Evolutionary conservation across 1,139 yeast species (phyloP).

Genomic region (Tardiomyces depauwii): DNA sequence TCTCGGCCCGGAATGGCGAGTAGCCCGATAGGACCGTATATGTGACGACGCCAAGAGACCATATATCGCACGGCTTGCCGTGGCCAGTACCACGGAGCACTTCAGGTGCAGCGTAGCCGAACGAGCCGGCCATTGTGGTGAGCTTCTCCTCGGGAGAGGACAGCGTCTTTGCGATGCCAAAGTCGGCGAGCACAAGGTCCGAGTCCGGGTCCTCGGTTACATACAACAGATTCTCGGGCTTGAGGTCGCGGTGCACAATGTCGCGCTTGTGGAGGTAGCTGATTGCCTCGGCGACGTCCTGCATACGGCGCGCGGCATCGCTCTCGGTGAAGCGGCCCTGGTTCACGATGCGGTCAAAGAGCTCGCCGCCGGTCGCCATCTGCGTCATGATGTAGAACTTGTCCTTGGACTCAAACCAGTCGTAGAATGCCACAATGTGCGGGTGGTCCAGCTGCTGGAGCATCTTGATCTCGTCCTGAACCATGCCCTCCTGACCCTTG

Average conservation of each 20-base stretch:
- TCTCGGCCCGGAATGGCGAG: slow-evolving; percentile 83
- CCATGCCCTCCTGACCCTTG: slow-evolving; percentile 60
- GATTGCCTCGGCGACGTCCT: slow-evolving; percentile 63
- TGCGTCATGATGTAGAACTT: slow-evolving; percentile 35
- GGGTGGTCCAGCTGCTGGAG: slow-evolving; percentile 60
- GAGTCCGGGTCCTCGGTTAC: slow-evolving; percentile 45
- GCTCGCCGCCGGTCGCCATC: slow-evolving; percentile 85
- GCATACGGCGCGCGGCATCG: slow-evolving; percentile 64
- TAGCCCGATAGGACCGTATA: slow-evolving; percentile 88
- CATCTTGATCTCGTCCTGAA: slow-evolving; percentile 64
- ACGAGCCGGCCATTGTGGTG: slow-evolving; percentile 74
- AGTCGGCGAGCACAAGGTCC: slow-evolving; percentile 75
- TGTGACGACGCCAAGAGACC: slow-evolving; percentile 89
- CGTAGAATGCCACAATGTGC: slow-evolving; percentile 71
- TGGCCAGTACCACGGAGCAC: slow-evolving; percentile 69
- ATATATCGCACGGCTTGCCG: slow-evolving; percentile 85
- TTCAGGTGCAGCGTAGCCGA: slow-evolving; percentile 94
- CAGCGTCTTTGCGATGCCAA: slow-evolving; percentile 79
- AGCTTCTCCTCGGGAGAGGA: slow-evolving; percentile 50
- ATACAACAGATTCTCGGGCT: slow-evolving; percentile 81
- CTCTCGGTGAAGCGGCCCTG: slow-evolving; percentile 74
- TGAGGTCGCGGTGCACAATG: slow-evolving; percentile 83
- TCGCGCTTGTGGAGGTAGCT: slow-evolving; percentile 58
- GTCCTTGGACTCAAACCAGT: slow-evolving; percentile 79
- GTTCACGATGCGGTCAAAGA: slow-evolving; percentile 71